Evolutionary conservation across 2,329 filamentous ascomycete species (phyloP).

Genomic region (Penicillium polonicum): DNA sequence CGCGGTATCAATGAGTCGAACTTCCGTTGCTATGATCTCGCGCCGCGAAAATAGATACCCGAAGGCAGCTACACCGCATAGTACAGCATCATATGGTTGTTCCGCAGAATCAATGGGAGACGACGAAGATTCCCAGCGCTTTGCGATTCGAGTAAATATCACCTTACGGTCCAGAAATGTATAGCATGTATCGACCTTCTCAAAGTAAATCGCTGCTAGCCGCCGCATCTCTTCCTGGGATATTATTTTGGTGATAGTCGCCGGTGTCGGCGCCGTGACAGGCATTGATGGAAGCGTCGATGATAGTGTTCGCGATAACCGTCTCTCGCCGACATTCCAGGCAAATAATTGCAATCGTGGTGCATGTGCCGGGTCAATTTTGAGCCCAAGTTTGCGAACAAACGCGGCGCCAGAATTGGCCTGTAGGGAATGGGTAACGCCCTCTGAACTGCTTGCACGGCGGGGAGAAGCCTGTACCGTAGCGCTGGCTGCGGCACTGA

Average conservation of each 20-base stretch:
- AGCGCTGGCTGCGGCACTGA: slow-evolving; percentile 2
- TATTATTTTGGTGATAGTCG: slow-evolving; percentile 49
- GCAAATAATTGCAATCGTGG: slow-evolving; percentile 57
- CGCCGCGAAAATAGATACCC: slow-evolving; percentile 53
- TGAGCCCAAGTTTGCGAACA: slow-evolving; percentile 52
- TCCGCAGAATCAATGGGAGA: slow-evolving; percentile 20
- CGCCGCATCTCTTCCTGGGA: slow-evolving; percentile 50
- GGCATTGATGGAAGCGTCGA: slow-evolving; percentile 13
- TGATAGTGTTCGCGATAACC: slow-evolving; percentile 16
- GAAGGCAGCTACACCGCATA: slow-evolving; percentile 57
- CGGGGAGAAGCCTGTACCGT: slow-evolving; percentile 11
- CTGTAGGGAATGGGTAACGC: slow-evolving; percentile 45
- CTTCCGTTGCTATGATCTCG: slow-evolving; percentile 44
- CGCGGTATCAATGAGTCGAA: slow-evolving; percentile 49
- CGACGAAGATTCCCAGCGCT: slow-evolving; percentile 23
- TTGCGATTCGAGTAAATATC: slow-evolving; percentile 31
- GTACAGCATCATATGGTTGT: slow-evolving; percentile 47
- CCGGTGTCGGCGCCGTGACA: slow-evolving; percentile 12
- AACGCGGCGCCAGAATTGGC: slow-evolving; percentile 60
- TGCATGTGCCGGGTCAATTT: slow-evolving; percentile 54
- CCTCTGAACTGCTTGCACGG: slow-evolving; percentile 2
- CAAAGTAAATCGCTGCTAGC: slow-evolving; percentile 52
- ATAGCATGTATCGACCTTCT: slow-evolving; percentile 54
- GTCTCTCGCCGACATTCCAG: slow-evolving; percentile 51
- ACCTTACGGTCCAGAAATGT: slow-evolving; percentile 46